phyloP scores from a whole-genome alignment of 768 basidiomycete species.

The Termitomyces sp. region DNA sequence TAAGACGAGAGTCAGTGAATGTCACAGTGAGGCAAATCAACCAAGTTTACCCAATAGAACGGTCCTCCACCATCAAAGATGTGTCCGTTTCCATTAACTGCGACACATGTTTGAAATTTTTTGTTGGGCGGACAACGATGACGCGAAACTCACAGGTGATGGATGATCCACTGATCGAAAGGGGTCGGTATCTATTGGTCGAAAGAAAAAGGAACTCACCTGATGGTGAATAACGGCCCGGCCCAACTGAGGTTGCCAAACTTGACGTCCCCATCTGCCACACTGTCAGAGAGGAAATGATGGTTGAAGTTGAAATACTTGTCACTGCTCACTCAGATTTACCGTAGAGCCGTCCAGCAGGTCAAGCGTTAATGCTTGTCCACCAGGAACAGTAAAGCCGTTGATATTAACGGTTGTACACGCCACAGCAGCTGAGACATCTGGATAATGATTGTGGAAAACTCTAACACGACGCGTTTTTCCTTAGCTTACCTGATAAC shows the following conservation, averaged over 20 bases:
- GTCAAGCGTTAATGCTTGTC: constrained; percentile 40
- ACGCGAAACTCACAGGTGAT: constrained; percentile 37
- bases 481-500: constrained; percentile 25
- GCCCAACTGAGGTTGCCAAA: constrained; percentile 50
- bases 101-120: background rate
- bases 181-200: background rate
- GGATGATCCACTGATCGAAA: constrained; percentile 31
- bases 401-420: constrained; percentile 57
- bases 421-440: constrained; percentile 43
- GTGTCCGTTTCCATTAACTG: constrained; percentile 37
- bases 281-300: background rate
- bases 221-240: constrained; percentile 49
- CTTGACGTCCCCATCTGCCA: constrained; percentile 46
- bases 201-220: constrained; percentile 19
- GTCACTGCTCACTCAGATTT: constrained; percentile 42
- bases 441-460: constrained; percentile 12
- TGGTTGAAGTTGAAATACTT: background rate
- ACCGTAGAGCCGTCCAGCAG: constrained; percentile 47
- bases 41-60: constrained; percentile 33
- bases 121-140: background rate
- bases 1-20: constrained; percentile 8
- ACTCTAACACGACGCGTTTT: background rate
- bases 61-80: constrained; percentile 37
- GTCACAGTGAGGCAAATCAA: background rate
- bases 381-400: constrained; percentile 50